Base-by-base conservation (phyloP, 192 early-diverging fungal species). In the Mortierella claussenii region DNA sequence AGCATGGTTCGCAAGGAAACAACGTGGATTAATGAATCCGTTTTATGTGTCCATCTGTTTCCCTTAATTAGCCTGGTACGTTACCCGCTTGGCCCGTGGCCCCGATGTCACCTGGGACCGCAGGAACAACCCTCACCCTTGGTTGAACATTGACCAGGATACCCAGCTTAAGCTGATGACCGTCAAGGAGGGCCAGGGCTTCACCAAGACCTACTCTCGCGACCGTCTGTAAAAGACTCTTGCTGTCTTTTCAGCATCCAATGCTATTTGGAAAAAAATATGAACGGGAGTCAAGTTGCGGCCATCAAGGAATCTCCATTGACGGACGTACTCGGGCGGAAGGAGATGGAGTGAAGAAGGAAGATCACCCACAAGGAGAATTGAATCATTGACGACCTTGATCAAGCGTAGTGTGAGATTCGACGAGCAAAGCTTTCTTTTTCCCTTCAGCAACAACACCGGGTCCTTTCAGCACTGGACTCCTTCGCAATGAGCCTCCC, bases 61-160 rank as follows among this genome's bases (percentile, higher is more conserved):
- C 36, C 28, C 9, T 20, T 17, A 20, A 43, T 36, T 51, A 48
- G 60, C 23, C 40, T 88, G 84, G 84, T 88, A 86, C 64, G 70
- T 88, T 24, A 75, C 80, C 49, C 84, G 84, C 57, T 73, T 88
- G 23, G 86, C 86, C 69, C 82, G 84, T 61, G 84, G 84, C 42
- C 84, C 86, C 73, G 86, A 88, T 57, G 84, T 85, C 66, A 80
- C 83, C 61, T 88, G 86, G 86, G 86, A 86, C 65, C 80, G 76
- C 64, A 66, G 61, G 34, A 83, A 83, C 62, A 83, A 83, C 73
- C 81, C 81, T 30, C 62, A 81, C 55, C 81, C 81, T 56, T 88
- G 86, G 86, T 78, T 81, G 73, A 63, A 88, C 80, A 78, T 88
- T 76, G 78, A 88, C 66, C 78, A 88, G 55, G 76, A 83, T 55